phyloP scores from a whole-genome alignment of 441 rosid species.

The Populus hybrid region DNA sequence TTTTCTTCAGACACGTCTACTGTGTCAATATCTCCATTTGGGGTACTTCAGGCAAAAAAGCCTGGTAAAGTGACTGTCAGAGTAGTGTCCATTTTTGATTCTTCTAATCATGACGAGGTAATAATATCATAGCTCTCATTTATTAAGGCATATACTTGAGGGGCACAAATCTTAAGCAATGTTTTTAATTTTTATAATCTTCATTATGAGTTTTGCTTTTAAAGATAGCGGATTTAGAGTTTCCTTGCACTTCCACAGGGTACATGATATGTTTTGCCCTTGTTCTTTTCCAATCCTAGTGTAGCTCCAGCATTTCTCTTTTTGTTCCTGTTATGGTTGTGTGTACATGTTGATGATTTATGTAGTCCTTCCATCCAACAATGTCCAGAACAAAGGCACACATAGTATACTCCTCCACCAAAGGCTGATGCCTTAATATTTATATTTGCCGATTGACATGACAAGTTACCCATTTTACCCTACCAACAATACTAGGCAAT shows the following conservation, averaged over 20 bases:
- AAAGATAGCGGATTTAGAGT: not conserved
- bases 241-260: not conserved
- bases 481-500: not conserved
- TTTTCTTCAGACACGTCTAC: slow-evolving; percentile 69
- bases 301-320: not conserved
- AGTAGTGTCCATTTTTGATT: slow-evolving; percentile 75
- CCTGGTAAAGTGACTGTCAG: slow-evolving; percentile 84
- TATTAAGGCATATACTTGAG: not conserved
- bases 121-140: slow-evolving; percentile 10
- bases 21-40: slow-evolving; percentile 68
- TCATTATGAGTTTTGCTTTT: not conserved
- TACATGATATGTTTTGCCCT: not conserved
- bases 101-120: slow-evolving; percentile 92
- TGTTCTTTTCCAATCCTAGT: not conserved
- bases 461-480: not conserved
- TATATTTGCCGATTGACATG: not conserved
- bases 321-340: not conserved
- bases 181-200: not conserved
- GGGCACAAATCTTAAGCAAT: not conserved
- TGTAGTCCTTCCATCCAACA: not conserved
- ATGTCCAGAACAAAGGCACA: not conserved
- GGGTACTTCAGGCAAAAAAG: slow-evolving; percentile 82
- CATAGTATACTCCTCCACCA: not conserved
- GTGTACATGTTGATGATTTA: too few relatives aligned
- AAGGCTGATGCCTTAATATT: not conserved